Evolutionary conservation across 2,329 filamentous ascomycete genomes (phyloP).

Genomic region (Sporothrix curviconia): DNA sequence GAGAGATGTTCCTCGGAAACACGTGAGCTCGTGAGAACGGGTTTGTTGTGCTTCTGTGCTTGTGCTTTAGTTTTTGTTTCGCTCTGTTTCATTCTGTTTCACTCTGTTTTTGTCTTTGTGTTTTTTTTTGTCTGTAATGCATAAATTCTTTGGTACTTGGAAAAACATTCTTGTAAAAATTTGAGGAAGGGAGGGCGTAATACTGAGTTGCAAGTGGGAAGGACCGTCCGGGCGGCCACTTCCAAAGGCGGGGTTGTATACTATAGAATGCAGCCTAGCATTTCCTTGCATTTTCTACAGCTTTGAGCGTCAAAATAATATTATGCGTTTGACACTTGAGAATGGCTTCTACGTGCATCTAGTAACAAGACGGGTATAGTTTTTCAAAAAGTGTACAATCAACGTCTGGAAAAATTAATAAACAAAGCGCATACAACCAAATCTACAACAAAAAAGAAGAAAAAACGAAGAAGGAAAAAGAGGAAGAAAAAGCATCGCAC

Average conservation of each 20-base stretch:
- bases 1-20: constrained; percentile 35
- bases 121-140: background rate
- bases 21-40: no score
- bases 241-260: no score
- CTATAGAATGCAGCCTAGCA: no score
- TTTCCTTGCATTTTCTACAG: no score
- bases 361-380: background rate
- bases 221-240: no score
- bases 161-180: background rate
- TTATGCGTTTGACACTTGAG: background rate
- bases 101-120: background rate
- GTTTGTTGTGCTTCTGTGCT: no score
- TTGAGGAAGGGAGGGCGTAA: background rate
- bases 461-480: no score
- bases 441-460: no score
- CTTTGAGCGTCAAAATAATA: background rate
- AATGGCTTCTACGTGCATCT: background rate
- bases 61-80: no score
- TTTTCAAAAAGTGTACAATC: background rate
- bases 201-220: no score
- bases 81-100: background rate
- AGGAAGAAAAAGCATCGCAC: no score
- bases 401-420: background rate
- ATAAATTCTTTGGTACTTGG: background rate
- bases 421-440: background rate